Evolutionary conservation across 495 filamentous ascomycete genomes (phyloP), one percentile per base, ranked within the genome.

Genomic region (Trichocladium antarcticum): DNA sequence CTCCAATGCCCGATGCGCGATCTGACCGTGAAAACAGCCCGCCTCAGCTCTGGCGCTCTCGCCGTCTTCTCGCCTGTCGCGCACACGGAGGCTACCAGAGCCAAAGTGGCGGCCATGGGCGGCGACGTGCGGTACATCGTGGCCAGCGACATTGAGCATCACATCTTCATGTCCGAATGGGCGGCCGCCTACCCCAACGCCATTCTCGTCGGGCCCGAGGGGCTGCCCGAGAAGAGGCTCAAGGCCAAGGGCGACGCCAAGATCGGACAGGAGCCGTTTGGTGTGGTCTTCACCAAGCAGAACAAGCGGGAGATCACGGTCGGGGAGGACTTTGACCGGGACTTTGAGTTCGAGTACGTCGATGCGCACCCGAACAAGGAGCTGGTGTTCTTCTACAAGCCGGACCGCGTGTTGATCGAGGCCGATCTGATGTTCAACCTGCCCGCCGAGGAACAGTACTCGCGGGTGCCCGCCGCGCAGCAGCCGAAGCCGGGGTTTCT

Each of bases 341-440:
- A 96, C 47, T 94, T 97, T 62, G 84, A 90, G 10, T 76, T 77
- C 53, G 89, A 96, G 65, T 94, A 81, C 61, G 83, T 95, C 27
- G 69, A 80, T 57, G 77, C 75, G 6, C 92, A 97, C 62, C 68
- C 72, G 11, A 94, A 89, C 60, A 83, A 85, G 62, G 92, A 98
- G 64, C 63, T 97, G 10, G 87, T 90, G 17, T 87, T 96, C 63
- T 64, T 81, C 59, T 86, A 94, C 64, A 84, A 83, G 62, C 88
- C 85, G 0, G 81, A 84, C 21, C 70, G 72, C 32, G 88, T 87
- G 0, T 67, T 98, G n/a, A 87, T 98, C 56, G 72, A 95, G 68
- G 92, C 87, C 16, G 92, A 98, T 61, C 62, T 97, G 34, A 56
- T 96, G 48, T 98, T 97, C 71, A 96, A 95, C 63, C 66, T 95